Evolutionary conservation across 73 alveolate species (phyloP).

Genomic region (Breviolum minutum): DNA sequence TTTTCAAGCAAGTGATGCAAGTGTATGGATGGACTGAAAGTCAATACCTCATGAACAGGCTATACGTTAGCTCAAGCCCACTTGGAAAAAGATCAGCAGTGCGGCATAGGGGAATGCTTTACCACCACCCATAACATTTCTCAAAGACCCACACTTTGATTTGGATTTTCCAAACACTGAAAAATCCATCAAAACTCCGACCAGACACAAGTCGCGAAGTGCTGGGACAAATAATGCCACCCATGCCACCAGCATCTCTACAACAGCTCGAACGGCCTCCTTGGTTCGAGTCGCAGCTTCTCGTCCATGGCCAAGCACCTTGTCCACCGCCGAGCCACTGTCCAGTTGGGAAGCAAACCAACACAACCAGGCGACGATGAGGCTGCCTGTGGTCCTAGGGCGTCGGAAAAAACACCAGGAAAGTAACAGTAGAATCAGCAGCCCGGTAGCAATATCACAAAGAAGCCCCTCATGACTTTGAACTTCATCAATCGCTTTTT

Average conservation of each 20-base stretch:
- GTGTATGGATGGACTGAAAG: no score
- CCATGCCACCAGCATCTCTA: constrained; percentile 91
- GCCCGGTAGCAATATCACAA: constrained; percentile 15
- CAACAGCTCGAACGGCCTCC: constrained; percentile 52
- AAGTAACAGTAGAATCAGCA: background rate
- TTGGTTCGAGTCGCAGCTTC: constrained; percentile 34
- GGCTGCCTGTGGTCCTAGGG: constrained; percentile 55
- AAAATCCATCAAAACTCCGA: background rate
- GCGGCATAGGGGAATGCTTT: no score
- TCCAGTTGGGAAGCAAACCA: constrained; percentile 86
- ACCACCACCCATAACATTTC: no score
- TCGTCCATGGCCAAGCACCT: constrained; percentile 51
- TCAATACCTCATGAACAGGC: no score
- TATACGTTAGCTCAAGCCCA: no score
- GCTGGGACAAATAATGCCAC: constrained; percentile 71
- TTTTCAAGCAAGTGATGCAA: no score
- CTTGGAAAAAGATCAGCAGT: no score
- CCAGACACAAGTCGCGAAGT: constrained; percentile 59
- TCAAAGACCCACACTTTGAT: background rate
- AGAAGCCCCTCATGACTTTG: constrained; percentile 42
- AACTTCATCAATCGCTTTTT: constrained; percentile 18
- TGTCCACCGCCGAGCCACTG: constrained; percentile 60
- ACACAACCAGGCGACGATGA: constrained; percentile 69
- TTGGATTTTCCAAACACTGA: background rate
- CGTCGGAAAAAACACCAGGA: constrained; percentile 20